Conservation (phyloP, 306 rosid species). For the Potentilla sterilis region DNA sequence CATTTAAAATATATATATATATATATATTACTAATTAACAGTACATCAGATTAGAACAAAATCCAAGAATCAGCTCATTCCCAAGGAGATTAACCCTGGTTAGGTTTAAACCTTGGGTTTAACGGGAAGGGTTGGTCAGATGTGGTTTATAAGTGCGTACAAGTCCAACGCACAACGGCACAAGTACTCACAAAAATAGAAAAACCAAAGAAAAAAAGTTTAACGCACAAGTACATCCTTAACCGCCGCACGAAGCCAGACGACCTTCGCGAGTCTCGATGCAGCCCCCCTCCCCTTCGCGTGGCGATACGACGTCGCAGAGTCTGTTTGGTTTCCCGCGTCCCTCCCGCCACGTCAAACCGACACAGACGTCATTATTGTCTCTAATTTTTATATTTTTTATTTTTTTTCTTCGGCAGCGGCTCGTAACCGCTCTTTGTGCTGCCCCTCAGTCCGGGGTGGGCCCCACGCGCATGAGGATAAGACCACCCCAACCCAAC, state of each 20-base stretch:
- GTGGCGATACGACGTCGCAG: slow-evolving; percentile 59
- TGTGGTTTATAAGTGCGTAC: not conserved
- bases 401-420: slow-evolving; percentile 36
- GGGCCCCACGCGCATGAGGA: slow-evolving; percentile 30
- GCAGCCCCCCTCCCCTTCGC: slow-evolving; percentile 9
- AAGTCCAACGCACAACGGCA: not conserved
- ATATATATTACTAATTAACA: too few species aligned
- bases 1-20: too few species aligned
- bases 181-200: too few species aligned
- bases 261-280: not conserved
- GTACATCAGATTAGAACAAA: too few species aligned
- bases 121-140: not conserved
- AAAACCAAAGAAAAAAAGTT: not conserved
- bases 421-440: slow-evolving; percentile 42
- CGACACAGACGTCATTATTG: not conserved
- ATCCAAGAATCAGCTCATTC: too few species aligned
- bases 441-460: not conserved
- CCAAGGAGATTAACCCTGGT: not conserved
- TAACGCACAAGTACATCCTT: not conserved
- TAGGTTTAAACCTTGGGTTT: not conserved
- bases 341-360: slow-evolving; percentile 16
- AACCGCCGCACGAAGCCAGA: not conserved
- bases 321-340: not conserved
- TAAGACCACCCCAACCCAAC: not conserved
- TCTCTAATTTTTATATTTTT: not conserved